Evolutionary conservation across 495 filamentous ascomycete species (phyloP), one percentile per base, ranked within the genome.

Genomic region (Beverwykella pulmonaria): DNA sequence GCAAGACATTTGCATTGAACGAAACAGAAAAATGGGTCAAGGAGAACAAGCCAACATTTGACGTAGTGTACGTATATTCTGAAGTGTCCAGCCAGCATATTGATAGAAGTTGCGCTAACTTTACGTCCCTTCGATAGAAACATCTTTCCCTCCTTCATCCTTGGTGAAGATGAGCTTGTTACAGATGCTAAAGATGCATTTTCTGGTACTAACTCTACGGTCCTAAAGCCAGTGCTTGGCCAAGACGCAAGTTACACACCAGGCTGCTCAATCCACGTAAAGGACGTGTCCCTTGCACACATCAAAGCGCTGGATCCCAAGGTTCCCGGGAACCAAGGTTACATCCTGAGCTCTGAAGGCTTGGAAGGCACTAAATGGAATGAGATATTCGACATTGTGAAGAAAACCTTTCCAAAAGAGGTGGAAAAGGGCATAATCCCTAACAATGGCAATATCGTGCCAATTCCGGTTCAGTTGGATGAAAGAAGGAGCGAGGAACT

Each of bases 71-170:
- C 6, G 39, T n/a, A n/a, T 3, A 2, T n/a, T 3, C 39, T 9
- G 17, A 10, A 44, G 17, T 44, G 17, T 10, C 8, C 6, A 44
- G 8, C 17, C 3, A 7, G 39, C 3, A 7, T 44, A 12, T 9
- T n/a, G 2, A 15, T 44, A n/a, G 3, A 3, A 14, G 3, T 3
- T 44, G 39, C 17, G 15, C 39, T 44, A 14, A 44, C 39, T 44
- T n/a, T 12, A 12, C 12, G 32, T 44, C 8, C 17, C 2, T 44
- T 44, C 39, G 2, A 44, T n/a, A 44, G 39, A 3, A 44, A 80
- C 68, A 74, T 84, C 61, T 74, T 79, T 61, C 82, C 82, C 0
- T 74, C 75, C 2, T 79, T 82, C 70, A 73, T 80, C 9, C 44
- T 81, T 15, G 82, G 82, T 6, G 69, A 69, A 25, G 76, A 83